phyloP scores from a whole-genome alignment of 2,329 filamentous ascomycete species.

The Aotearoamyces nothofagi region DNA sequence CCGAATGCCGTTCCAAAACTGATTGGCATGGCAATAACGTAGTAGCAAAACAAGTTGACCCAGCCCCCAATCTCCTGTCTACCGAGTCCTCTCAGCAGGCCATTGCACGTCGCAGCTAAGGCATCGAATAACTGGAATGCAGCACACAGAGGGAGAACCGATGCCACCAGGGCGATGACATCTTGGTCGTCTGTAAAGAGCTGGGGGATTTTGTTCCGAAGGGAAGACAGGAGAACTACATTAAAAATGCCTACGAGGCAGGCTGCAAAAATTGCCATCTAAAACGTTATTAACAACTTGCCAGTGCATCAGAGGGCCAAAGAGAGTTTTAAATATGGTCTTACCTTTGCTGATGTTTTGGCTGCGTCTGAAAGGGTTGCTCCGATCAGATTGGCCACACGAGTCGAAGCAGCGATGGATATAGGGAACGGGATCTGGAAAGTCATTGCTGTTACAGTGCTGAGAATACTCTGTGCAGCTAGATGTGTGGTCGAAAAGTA shows the following conservation, averaged over 20 bases:
- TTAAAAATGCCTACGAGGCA: slow-evolving; percentile 67
- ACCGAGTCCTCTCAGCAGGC: slow-evolving; percentile 73
- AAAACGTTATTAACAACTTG: no score
- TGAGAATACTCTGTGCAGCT: slow-evolving; percentile 76
- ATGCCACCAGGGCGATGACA: slow-evolving; percentile 52
- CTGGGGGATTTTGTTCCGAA: slow-evolving; percentile 60
- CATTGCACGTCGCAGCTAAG: slow-evolving; percentile 64
- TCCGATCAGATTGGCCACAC: slow-evolving; percentile 84
- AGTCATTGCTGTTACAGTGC: slow-evolving; percentile 62
- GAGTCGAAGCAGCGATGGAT: slow-evolving; percentile 74
- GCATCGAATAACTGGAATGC: slow-evolving; percentile 86
- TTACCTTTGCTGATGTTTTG: slow-evolving; percentile 68
- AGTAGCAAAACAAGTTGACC: slow-evolving; percentile 76
- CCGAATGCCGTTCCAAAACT: slow-evolving; percentile 68
- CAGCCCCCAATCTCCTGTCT: slow-evolving; percentile 83
- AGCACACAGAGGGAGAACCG: slow-evolving; percentile 65
- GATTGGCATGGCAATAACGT: slow-evolving; percentile 71
- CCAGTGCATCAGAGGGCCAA: no score
- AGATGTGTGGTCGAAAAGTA: slow-evolving; percentile 67
- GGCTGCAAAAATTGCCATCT: slow-evolving; percentile 48
- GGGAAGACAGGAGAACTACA: slow-evolving; percentile 47
- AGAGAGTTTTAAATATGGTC: no score
- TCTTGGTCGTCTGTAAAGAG: slow-evolving; percentile 64
- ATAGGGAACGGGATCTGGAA: slow-evolving; percentile 91
- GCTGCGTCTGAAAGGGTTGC: slow-evolving; percentile 70